These are phyloP conservation scores for Trichoderma atroviride DNA, from an alignment of 2,329 filamentous ascomycete genomes.

Conservation along the genomic window DNA sequence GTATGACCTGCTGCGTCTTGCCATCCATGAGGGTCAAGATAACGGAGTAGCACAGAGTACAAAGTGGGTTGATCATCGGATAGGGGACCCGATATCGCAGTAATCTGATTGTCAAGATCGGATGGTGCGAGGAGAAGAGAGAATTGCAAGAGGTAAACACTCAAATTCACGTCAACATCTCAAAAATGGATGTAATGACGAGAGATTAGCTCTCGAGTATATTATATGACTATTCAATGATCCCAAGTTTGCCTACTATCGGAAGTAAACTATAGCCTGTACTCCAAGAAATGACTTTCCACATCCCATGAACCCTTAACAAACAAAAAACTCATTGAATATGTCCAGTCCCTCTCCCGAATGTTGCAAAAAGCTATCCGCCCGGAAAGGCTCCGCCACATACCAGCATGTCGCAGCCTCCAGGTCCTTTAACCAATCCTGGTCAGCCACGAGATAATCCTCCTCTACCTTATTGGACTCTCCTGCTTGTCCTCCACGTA, in stretches of 20 bases:
- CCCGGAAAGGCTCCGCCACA: slow-evolving; percentile 19
- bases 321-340: slow-evolving; percentile 14
- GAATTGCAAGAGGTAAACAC: neutral
- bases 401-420: slow-evolving; percentile 21
- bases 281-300: neutral
- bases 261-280: neutral
- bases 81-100: slow-evolving; percentile 10
- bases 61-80: neutral
- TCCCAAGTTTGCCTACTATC: neutral
- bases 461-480: neutral
- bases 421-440: slow-evolving; percentile 16
- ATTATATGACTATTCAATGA: neutral
- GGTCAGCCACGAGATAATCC: slow-evolving; percentile 17
- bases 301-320: neutral
- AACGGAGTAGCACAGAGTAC: neutral
- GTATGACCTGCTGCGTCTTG: neutral
- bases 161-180: neutral
- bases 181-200: neutral
- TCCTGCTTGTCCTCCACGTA: neutral
- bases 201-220: neutral
- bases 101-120: neutral
- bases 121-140: neutral
- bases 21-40: neutral
- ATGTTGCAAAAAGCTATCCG: slow-evolving; percentile 14
- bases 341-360: slow-evolving; percentile 12